These are phyloP conservation scores for Whalleya microplaca DNA, from an alignment of 2,329 filamentous ascomycete species.

Conservation along the genomic window DNA sequence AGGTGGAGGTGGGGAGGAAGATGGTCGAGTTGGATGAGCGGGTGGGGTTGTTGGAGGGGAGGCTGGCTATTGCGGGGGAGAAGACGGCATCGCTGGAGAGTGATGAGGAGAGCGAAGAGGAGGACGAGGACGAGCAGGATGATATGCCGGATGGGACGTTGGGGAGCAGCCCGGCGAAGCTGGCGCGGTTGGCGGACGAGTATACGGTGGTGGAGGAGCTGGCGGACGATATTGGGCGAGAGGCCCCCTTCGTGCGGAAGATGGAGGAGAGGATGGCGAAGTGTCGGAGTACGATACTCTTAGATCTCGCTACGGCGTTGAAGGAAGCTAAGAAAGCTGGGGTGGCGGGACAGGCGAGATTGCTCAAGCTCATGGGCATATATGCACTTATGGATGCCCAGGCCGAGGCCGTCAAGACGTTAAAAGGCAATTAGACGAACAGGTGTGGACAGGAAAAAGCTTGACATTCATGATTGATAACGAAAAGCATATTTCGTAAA, in stretches of 20 bases:
- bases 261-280: slow-evolving; percentile 54
- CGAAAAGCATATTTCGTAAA: slow-evolving; percentile 10
- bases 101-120: slow-evolving; percentile 42
- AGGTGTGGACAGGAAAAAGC: slow-evolving; percentile 1
- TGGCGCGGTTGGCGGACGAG: slow-evolving; percentile 50
- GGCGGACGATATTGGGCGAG: slow-evolving; percentile 49
- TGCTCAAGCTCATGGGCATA: slow-evolving; percentile 56
- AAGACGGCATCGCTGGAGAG: slow-evolving; percentile 35
- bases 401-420: slow-evolving; percentile 53
- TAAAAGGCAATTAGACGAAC: slow-evolving; percentile 43
- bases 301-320: slow-evolving; percentile 57
- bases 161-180: slow-evolving; percentile 51
- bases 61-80: slow-evolving; percentile 55
- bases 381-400: slow-evolving; percentile 58
- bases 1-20: slow-evolving; percentile 64
- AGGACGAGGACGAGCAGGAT: slow-evolving; percentile 43
- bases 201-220: slow-evolving; percentile 48
- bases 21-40: slow-evolving; percentile 71
- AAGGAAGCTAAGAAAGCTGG: slow-evolving; percentile 49
- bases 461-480: slow-evolving; percentile 1
- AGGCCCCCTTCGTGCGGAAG: slow-evolving; percentile 54
- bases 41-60: slow-evolving; percentile 64
- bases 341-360: slow-evolving; percentile 45
- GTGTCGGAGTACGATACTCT: slow-evolving; percentile 60
- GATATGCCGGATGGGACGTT: slow-evolving; percentile 40